These are phyloP conservation scores for Hippophae gyantsensis DNA, from an alignment of 306 rosid genomes.

Conservation along the genomic window DNA sequence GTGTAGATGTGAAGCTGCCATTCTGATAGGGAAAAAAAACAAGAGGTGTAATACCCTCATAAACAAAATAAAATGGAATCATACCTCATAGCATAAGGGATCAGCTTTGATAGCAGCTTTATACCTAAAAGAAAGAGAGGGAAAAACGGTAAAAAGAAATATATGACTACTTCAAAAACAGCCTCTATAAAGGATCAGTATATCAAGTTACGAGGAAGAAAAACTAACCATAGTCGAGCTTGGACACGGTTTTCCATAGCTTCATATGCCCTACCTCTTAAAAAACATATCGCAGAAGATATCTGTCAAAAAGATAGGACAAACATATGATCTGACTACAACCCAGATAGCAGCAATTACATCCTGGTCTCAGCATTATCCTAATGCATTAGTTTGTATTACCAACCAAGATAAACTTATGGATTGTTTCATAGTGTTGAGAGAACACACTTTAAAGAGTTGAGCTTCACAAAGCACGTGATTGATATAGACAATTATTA, in stretches of 20 bases:
- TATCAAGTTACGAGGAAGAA: conserved; percentile 1
- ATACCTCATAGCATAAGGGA: conserved; percentile 96
- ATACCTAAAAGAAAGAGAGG: conserved; percentile 44
- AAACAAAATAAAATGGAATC: conserved; percentile 1
- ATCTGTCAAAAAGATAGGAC: conserved; percentile 40
- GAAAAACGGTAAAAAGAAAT: not conserved
- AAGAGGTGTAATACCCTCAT: not conserved
- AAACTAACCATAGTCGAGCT: conserved; percentile 77
- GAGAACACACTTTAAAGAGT: no score
- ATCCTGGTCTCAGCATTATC: not conserved
- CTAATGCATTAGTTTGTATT: not conserved
- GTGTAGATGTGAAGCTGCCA: no score
- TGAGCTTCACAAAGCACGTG: no score
- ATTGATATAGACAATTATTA: no score
- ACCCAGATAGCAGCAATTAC: not conserved
- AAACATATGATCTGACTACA: conserved; percentile 10
- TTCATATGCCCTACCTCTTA: conserved; percentile 86
- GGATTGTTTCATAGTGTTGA: no score
- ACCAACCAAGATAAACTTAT: not conserved
- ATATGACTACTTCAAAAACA: not conserved
- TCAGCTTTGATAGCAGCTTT: conserved; percentile 94
- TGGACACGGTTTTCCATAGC: conserved; percentile 87
- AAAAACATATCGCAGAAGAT: conserved; percentile 89
- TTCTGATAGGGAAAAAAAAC: no score
- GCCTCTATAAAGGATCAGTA: not conserved